Evolutionary conservation across 2,329 filamentous ascomycete genomes (phyloP).

Genomic region (Bipolaris sorokiniana): DNA sequence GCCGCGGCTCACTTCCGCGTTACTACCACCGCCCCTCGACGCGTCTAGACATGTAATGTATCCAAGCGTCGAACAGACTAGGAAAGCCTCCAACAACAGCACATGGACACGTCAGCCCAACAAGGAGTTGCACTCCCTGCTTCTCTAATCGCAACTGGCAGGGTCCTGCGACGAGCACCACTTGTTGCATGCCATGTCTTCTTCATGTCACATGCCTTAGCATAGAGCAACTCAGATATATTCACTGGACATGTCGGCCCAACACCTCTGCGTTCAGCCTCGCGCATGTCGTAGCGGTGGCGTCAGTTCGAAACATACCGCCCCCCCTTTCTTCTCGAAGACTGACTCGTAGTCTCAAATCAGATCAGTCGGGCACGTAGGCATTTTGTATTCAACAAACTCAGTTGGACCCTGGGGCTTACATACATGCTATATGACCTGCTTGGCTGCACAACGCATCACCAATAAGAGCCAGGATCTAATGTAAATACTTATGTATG

Average conservation of each 20-base stretch:
- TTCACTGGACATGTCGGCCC: not conserved
- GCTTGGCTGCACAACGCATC: not conserved
- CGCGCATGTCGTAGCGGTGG: not conserved
- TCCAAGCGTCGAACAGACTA: not conserved
- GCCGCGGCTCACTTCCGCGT: conserved; percentile 22
- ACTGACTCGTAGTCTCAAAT: too few relatives aligned
- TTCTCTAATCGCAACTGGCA: not conserved
- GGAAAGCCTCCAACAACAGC: not conserved
- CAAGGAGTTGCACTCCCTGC: not conserved
- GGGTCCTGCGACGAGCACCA: not conserved
- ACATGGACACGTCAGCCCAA: not conserved
- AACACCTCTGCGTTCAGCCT: not conserved
- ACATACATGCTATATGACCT: too few relatives aligned
- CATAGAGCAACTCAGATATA: not conserved
- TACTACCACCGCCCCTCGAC: not conserved
- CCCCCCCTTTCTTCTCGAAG: not conserved
- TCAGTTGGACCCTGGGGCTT: too few relatives aligned
- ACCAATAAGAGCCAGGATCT: conserved; percentile 8
- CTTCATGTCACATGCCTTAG: not conserved
- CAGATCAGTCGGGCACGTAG: too few relatives aligned
- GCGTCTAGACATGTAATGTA: not conserved
- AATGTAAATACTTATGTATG: not conserved
- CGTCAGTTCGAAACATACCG: not conserved
- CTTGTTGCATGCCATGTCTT: not conserved
- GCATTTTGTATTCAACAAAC: not conserved